Evolutionary conservation across 2,329 filamentous ascomycete species (phyloP).

Genomic region (Fusarium ramigenum): DNA sequence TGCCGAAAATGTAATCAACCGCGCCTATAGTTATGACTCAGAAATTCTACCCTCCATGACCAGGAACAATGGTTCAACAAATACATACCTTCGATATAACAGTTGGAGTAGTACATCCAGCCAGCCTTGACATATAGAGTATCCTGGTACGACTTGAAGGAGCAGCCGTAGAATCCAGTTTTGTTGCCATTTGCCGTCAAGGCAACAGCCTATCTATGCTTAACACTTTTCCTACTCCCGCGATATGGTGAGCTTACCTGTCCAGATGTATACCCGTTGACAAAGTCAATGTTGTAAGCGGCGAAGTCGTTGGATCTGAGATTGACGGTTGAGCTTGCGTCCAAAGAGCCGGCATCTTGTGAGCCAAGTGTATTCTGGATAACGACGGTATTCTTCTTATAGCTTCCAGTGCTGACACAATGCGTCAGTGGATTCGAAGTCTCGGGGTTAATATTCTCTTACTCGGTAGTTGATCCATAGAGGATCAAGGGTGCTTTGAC

Average conservation of each 20-base stretch:
- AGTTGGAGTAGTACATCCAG: not conserved
- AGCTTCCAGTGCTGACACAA: not conserved
- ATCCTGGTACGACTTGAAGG: not conserved
- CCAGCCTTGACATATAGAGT: not conserved
- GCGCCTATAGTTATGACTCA: too few relatives aligned
- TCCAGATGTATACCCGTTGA: not conserved
- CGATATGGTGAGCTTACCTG: rapidly evolving
- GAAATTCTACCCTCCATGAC: too few relatives aligned
- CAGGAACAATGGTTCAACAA: too few relatives aligned
- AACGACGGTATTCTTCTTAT: rapidly evolving
- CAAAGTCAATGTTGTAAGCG: not conserved
- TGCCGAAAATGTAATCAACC: not conserved
- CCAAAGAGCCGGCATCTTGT: not conserved
- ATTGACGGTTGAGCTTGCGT: not conserved
- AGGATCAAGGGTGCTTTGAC: not conserved
- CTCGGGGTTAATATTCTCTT: rapidly evolving
- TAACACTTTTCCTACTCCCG: not conserved
- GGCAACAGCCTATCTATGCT: not conserved
- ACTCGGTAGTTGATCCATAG: not conserved
- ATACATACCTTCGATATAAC: not conserved
- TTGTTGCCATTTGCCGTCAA: not conserved
- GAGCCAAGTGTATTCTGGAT: not conserved
- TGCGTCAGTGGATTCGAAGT: rapidly evolving
- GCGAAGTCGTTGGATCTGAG: not conserved
- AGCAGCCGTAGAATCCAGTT: not conserved